These are phyloP conservation scores for Fusarium austroafricanum DNA, from an alignment of 2,329 filamentous ascomycete species.

Conservation along the genomic window DNA sequence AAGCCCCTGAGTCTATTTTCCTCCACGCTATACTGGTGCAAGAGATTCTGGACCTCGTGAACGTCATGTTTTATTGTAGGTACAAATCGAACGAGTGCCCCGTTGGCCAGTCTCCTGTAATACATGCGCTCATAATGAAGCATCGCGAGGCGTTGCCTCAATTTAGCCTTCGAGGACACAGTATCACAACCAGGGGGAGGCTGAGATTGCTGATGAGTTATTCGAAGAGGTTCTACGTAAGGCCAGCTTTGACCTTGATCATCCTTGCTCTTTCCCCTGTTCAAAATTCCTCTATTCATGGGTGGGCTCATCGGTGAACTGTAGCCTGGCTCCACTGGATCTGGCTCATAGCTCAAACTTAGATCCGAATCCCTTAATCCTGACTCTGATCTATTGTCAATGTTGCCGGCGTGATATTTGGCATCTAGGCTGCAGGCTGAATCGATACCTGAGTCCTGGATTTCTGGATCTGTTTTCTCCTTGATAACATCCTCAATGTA, in stretches of 20 bases:
- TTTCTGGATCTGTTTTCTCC: background rate
- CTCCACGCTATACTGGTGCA: background rate
- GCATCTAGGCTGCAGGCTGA: background rate
- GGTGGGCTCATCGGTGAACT: background rate
- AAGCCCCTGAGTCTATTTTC: background rate
- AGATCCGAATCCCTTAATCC: background rate
- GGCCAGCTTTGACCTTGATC: background rate
- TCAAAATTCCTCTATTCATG: background rate
- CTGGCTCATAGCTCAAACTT: background rate
- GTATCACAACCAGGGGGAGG: background rate
- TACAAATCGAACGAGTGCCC: background rate
- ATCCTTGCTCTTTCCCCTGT: background rate
- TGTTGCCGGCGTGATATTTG: background rate
- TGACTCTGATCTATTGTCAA: background rate
- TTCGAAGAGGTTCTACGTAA: slow-evolving; percentile 1
- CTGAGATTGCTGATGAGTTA: background rate
- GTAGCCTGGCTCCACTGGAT: background rate
- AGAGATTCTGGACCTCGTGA: background rate
- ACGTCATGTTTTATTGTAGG: background rate
- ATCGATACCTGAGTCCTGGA: background rate
- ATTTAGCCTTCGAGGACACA: background rate
- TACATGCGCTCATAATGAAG: slow-evolving; percentile 2
- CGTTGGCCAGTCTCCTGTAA: background rate
- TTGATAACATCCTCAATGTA: background rate
- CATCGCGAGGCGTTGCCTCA: background rate